These are phyloP conservation scores for Bisporella sp. DNA, from an alignment of 2,329 filamentous ascomycete genomes.

Conservation along the genomic window DNA sequence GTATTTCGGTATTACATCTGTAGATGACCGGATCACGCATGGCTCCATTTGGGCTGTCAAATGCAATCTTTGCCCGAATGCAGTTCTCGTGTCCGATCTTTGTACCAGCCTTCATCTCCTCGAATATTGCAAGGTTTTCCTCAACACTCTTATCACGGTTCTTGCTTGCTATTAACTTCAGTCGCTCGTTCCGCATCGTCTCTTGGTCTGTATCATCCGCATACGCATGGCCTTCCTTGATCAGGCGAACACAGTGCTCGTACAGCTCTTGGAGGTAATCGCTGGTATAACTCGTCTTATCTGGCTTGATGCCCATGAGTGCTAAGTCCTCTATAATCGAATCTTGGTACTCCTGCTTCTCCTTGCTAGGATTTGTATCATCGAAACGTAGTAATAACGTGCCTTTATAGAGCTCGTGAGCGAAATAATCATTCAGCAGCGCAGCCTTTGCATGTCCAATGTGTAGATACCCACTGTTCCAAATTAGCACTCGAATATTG, in stretches of 20 bases:
- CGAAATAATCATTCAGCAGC: slow-evolving; percentile 93
- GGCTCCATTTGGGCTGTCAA: slow-evolving; percentile 89
- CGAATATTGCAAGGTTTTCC: slow-evolving; percentile 79
- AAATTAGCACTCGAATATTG: slow-evolving; percentile 9
- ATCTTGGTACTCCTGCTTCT: slow-evolving; percentile 95
- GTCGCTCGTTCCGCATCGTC: slow-evolving; percentile 78
- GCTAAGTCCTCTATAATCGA: slow-evolving; percentile 86
- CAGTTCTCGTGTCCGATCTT: slow-evolving; percentile 78
- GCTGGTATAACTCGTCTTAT: slow-evolving; percentile 81
- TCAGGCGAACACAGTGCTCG: slow-evolving; percentile 75
- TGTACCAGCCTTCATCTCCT: slow-evolving; percentile 86
- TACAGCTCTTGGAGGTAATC: slow-evolving; percentile 95
- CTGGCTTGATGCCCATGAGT: slow-evolving; percentile 86
- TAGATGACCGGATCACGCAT: slow-evolving; percentile 97
- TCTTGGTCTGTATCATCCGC: slow-evolving; percentile 91
- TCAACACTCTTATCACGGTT: slow-evolving; percentile 72
- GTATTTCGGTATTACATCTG: slow-evolving; percentile 85
- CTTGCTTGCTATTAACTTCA: slow-evolving; percentile 75
- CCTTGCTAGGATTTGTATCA: slow-evolving; percentile 95
- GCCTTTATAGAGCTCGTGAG: slow-evolving; percentile 86
- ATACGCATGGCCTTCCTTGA: slow-evolving; percentile 83
- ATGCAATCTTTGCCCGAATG: slow-evolving; percentile 89
- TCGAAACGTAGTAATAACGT: slow-evolving; percentile 89
- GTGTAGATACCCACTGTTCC: slow-evolving; percentile 67
- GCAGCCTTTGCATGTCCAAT: slow-evolving; percentile 95